These are phyloP conservation scores for Conticribra guillardii DNA, from an alignment of 108 stramenopile genomes.

Conservation along the genomic window DNA sequence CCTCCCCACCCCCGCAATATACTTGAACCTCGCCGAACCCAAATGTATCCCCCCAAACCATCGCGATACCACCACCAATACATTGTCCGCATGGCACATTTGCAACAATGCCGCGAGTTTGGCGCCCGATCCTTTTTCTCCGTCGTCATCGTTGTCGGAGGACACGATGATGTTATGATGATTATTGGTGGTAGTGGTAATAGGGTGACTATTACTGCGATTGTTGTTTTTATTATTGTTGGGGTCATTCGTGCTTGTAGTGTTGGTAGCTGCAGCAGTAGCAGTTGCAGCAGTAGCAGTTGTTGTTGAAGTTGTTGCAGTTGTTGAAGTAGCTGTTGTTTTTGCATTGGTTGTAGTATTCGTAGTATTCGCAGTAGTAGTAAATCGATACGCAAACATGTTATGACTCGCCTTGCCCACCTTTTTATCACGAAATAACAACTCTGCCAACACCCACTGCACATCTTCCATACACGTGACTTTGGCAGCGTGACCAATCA, in stretches of 20 bases:
- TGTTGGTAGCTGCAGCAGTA: too few relatives aligned
- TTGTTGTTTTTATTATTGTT: too few relatives aligned
- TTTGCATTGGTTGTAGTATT: too few relatives aligned
- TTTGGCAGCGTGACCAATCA: constrained; percentile 63
- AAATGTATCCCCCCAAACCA: constrained; percentile 90
- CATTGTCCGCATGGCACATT: constrained; percentile 71
- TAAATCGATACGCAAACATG: constrained; percentile 87
- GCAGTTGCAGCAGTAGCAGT: too few relatives aligned
- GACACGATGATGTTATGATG: constrained; percentile 5
- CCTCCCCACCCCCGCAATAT: constrained; percentile 78
- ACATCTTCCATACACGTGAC: constrained; percentile 72
- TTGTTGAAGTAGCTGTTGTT: too few relatives aligned
- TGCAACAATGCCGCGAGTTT: constrained; percentile 81
- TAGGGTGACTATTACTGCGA: too few relatives aligned
- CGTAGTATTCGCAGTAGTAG: constrained; percentile 10
- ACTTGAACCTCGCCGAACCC: constrained; percentile 88
- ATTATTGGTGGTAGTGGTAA: constrained; percentile 3
- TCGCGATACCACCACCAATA: constrained; percentile 88
- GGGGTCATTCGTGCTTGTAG: too few relatives aligned
- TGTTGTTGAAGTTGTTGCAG: too few relatives aligned
- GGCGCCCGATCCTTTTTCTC: constrained; percentile 86
- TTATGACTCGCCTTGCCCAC: constrained; percentile 80
- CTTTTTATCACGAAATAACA: constrained; percentile 69
- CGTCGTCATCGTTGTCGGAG: constrained; percentile 94
- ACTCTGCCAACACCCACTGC: constrained; percentile 54